Conservation (phyloP, 176 grass and related monocot species). For the Alloteropsis semialata region DNA sequence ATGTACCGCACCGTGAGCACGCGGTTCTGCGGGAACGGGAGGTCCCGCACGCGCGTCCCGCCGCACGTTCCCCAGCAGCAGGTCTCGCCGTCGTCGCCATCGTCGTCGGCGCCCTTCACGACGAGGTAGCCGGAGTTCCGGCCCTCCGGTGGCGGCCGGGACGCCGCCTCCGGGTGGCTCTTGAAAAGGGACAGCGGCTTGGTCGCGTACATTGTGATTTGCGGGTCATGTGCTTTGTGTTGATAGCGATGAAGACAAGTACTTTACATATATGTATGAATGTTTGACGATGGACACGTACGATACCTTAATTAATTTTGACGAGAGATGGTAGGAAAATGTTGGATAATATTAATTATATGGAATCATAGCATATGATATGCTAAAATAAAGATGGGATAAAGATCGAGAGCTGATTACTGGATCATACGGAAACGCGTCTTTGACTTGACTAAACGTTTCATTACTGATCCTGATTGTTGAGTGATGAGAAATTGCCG, state of each 20-base stretch:
- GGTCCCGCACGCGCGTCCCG: constrained; percentile 37
- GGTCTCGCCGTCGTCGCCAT: not conserved
- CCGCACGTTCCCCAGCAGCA: constrained; percentile 52
- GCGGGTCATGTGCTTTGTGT: constrained; percentile 12
- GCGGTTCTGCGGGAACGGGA: constrained; percentile 63
- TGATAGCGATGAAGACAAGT: not conserved
- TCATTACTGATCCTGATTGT: not conserved
- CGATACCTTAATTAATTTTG: not conserved
- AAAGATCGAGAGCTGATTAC: not conserved
- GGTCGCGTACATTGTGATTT: constrained; percentile 48
- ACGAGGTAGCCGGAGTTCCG: constrained; percentile 36
- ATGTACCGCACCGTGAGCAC: constrained; percentile 42
- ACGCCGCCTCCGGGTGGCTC: constrained; percentile 27
- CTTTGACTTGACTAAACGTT: not conserved
- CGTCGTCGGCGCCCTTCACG: constrained; percentile 22
- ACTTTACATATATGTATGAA: not conserved
- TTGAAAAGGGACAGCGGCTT: constrained; percentile 42
- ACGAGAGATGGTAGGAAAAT: not conserved
- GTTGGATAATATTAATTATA: too few species aligned
- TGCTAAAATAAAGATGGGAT: not conserved
- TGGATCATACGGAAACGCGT: not conserved
- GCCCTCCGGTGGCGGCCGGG: constrained; percentile 28
- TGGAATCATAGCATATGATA: not conserved
- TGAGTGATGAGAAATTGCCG: not conserved
- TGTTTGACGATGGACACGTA: not conserved